Base-by-base conservation (phyloP, 257 asterid species). In the Solanum chmielewskii region DNA sequence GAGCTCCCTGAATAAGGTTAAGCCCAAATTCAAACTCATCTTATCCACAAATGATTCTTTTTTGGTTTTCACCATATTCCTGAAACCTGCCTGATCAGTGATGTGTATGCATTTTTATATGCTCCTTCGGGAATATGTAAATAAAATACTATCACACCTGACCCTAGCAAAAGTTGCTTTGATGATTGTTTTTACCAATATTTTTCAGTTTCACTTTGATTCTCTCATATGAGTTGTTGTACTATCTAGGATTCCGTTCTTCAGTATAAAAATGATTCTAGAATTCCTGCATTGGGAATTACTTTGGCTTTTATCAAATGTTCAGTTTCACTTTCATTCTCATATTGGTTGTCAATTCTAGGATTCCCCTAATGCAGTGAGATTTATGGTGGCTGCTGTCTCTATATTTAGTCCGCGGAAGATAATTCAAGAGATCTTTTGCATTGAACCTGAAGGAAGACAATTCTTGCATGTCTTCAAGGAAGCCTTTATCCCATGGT, bases 321-420 rank as follows among this genome's bases (percentile, higher is more conserved):
- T 83, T 60, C 44, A 80, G 86, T 83, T 82, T 76, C 16, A 62
- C 66, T 75, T 90, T 87, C 84, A 74, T 78, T 87, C 88, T 71
- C 87, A 39, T 70, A 7, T 49, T 37, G 83, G n/a, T 84, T 83
- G 85, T 86, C 86, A 76, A 70, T 64, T 84, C 77, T 94, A 97
- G 99, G 99, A 95, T 78, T 93, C 99, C 71, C 92, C 94, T 86
- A 94, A 94, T 82, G 94, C 97, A 87, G 91, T 95, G 87, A 89
- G 88, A 87, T 91, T 96, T 88, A 86, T 96, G 87, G 89, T 90
- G 75, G 92, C 89, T 88, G 89, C 95, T 82, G 93, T 93, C 42
- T 88, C 94, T 37, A 60, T 94, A 88, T 97, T 95, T 93, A 98
- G 99, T 90, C 97, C 99, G 45, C 95, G 86, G 85, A 92, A 91